phyloP scores from a whole-genome alignment of 2,329 filamentous ascomycete species.

The Pseudopyrenochaeta lycopersici region DNA sequence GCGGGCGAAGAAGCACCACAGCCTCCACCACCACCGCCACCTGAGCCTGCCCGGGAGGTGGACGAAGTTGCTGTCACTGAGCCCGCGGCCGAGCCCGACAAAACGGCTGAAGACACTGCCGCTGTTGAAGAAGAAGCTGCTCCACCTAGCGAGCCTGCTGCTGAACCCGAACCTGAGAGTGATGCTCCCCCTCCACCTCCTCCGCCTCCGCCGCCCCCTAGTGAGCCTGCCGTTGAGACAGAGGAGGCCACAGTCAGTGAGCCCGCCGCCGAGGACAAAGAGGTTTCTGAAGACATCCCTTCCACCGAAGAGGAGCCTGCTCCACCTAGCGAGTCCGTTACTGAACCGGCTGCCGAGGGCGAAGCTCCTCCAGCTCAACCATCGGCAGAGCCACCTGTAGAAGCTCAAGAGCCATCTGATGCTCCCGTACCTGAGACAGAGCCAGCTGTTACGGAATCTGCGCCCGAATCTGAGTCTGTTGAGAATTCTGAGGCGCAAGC shows the following conservation, averaged over 20 bases:
- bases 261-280: background rate
- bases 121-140: background rate
- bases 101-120: background rate
- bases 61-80: constrained; percentile 1
- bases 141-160: background rate
- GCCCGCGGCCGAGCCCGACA: background rate
- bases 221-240: background rate
- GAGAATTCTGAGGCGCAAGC: background rate
- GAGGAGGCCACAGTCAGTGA: background rate
- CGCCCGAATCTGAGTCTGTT: constrained; percentile 2
- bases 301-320: background rate
- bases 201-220: background rate
- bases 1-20: background rate
- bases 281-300: background rate
- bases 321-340: background rate
- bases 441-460: background rate
- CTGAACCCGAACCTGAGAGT: constrained; percentile 1
- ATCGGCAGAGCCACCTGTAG: background rate
- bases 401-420: background rate
- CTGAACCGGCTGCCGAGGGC: constrained; percentile 2
- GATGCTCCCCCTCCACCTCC: constrained; percentile 2
- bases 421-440: background rate
- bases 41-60: constrained; percentile 2
- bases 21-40: constrained; percentile 3
- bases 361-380: constrained; percentile 2